phyloP scores from a whole-genome alignment of 208 protist species.

The Acanthamoeba lenticulata region DNA sequence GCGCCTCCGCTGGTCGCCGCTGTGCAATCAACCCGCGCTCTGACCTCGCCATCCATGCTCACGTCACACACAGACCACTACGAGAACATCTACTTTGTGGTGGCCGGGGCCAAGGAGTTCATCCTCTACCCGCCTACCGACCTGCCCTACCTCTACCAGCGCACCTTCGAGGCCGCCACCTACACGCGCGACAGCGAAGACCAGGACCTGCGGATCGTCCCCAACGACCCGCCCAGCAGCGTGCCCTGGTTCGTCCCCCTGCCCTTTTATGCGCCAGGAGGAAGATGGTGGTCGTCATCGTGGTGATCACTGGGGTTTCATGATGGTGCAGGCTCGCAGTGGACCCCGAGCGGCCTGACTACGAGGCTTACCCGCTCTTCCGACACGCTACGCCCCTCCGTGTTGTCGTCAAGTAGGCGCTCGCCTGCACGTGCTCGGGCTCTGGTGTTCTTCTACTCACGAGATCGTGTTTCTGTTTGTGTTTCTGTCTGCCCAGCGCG shows the following conservation, averaged over 20 bases:
- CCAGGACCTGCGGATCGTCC: background rate
- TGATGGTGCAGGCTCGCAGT: slow-evolving; percentile 3
- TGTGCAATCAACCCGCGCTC: background rate
- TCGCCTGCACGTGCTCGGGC: background rate
- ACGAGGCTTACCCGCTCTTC: slow-evolving; percentile 43
- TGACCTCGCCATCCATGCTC: background rate
- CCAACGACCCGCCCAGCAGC: background rate
- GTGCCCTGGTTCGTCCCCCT: background rate
- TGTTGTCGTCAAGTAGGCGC: background rate
- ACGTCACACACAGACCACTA: slow-evolving; percentile 73
- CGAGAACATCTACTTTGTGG: slow-evolving; percentile 82
- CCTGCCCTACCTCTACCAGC: slow-evolving; percentile 76
- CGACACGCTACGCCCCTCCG: slow-evolving; percentile 28
- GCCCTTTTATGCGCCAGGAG: background rate
- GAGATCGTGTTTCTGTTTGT: background rate
- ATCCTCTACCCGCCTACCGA: slow-evolving; percentile 80
- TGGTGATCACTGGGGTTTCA: too few species aligned
- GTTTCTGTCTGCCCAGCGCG: slow-evolving; percentile 67
- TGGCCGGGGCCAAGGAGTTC: slow-evolving; percentile 77
- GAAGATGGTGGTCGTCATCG: too few species aligned
- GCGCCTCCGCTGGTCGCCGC: too few species aligned
- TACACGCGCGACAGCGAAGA: slow-evolving; percentile 29
- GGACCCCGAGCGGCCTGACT: slow-evolving; percentile 51
- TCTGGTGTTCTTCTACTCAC: background rate
- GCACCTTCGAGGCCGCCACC: background rate